Base-by-base conservation (phyloP, 31 red algal species). In the Odonthalia washingtoniensis region DNA sequence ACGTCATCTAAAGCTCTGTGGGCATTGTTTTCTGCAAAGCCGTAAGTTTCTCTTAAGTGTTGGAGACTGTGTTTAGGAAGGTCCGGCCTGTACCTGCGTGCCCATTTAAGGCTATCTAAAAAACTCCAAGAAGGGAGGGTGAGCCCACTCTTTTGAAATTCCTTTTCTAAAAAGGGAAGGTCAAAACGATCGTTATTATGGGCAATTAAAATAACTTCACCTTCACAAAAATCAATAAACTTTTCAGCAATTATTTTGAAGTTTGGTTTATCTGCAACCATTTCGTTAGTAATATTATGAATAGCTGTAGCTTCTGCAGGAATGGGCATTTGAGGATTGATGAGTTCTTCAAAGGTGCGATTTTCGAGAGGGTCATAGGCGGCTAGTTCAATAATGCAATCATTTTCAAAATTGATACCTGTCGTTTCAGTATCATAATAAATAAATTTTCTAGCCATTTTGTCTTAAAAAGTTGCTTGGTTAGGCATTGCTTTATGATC, bases 231-330 rank as follows among this genome's bases (percentile, higher is more conserved):
- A 27, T 80, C 36, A 35, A 80, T 46, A 80, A 80, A 80, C 28
- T 52, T 37, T 62, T 80, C 30, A 35, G 44, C 77, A 80, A 80
- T 63, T 30, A 61, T 46, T 27, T 32, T 57, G 60, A 80, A 80
- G 32, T 33, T 46, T 35, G 77, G 77, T 57, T 80, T 80, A 63
- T 80, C 77, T 34, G 77, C 77, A 62, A 80, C 42, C 36, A 80
- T 60, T 44, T 80, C 77, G 60, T 53, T 53, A 37, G 40, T 60
- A 57, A 80, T 80, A 35, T 46, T 46, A 63, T 80, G 77, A 53
- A 80, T 46, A 31, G 34, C 52, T 31, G 60, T 34, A n/a, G 77
- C 77, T 27, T 57, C 77, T 62, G 36, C 46, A 33, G n/a, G n/a
- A 60, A 80, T 57, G 27, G 36, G 24, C 30, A 28, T 28, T 35